Percentiles rank a stretch among this genome's conserved stretches.
Conservation (phyloP, 352 stramenopile genomes). For the Discostella stelligera region DNA sequence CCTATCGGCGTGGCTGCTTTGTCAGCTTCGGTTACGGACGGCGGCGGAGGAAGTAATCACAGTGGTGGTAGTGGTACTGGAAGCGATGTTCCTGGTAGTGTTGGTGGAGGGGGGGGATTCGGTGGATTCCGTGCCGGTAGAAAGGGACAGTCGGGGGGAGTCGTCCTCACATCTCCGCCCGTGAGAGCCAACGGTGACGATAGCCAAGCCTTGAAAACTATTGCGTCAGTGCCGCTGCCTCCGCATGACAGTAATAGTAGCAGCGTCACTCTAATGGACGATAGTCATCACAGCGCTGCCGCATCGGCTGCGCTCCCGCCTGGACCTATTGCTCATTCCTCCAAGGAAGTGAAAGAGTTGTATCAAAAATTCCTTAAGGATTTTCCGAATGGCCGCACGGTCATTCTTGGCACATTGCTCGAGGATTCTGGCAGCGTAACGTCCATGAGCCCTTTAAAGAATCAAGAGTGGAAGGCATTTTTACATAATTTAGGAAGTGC, state of each 20-base stretch:
- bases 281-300: conserved; percentile 15
- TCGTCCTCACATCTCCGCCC: conserved; percentile 4
- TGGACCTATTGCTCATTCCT: conserved; percentile 39
- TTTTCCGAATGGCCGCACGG: conserved; percentile 73
- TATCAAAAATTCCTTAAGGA: conserved; percentile 67
- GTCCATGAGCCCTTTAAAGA: conserved; percentile 39
- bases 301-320: conserved; percentile 22
- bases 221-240: no score
- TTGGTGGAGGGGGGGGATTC: conserved; percentile 21
- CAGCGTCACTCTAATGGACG: background rate
- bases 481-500: conserved; percentile 57
- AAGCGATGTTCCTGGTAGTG: background rate
- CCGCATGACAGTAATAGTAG: background rate
- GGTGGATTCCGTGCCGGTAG: conserved; percentile 34
- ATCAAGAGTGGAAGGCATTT: conserved; percentile 75
- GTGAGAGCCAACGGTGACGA: background rate
- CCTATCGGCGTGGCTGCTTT: conserved; percentile 14
- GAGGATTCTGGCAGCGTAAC: conserved; percentile 21
- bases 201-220: no score
- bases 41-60: background rate
- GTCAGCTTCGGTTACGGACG: background rate
- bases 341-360: conserved; percentile 59
- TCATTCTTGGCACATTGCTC: conserved; percentile 62
- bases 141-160: conserved; percentile 15
- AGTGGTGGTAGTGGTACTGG: conserved; percentile 4